Conservation (phyloP, 768 basidiomycete species). For the Pulveroboletus ravenelii region DNA sequence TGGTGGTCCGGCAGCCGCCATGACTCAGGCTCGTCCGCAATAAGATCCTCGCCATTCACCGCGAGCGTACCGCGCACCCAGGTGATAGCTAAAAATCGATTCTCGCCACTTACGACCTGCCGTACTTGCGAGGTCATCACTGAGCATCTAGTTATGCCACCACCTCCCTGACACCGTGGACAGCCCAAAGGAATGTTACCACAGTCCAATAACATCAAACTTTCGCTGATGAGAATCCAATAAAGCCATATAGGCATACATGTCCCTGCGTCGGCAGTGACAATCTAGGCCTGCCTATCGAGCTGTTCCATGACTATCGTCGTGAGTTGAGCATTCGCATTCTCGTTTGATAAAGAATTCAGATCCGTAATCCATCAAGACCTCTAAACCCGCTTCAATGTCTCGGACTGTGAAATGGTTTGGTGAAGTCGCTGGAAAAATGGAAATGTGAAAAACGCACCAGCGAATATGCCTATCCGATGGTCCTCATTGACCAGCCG, state of each 20-base stretch:
- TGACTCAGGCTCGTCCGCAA: neutral
- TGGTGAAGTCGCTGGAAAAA: neutral
- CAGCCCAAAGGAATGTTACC: neutral
- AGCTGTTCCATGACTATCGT: neutral
- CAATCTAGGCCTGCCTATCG: neutral
- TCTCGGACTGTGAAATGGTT: slow-evolving; percentile 29
- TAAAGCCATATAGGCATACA: neutral
- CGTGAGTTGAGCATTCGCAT: neutral
- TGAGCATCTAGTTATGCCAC: neutral
- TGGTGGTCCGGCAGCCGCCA: neutral
- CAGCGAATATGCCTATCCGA: slow-evolving; percentile 52
- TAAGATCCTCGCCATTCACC: neutral
- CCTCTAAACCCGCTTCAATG: slow-evolving; percentile 42
- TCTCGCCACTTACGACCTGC: neutral
- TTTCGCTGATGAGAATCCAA: slow-evolving; percentile 1
- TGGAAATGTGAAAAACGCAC: slow-evolving; percentile 8
- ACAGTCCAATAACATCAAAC: neutral
- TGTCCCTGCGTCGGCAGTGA: neutral
- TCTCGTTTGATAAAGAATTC: slow-evolving; percentile 36
- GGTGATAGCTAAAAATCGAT: neutral
- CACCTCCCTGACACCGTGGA: neutral
- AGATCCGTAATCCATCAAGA: slow-evolving; percentile 56
- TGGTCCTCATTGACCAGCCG: slow-evolving; percentile 60
- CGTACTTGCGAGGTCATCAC: too few relatives aligned
- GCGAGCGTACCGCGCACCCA: neutral